A percentile compares a stretch with the other conserved stretches of the same genome.
These are phyloP conservation scores for Leccinum variicolor DNA, from an alignment of 768 basidiomycete genomes.

Conservation along the genomic window DNA sequence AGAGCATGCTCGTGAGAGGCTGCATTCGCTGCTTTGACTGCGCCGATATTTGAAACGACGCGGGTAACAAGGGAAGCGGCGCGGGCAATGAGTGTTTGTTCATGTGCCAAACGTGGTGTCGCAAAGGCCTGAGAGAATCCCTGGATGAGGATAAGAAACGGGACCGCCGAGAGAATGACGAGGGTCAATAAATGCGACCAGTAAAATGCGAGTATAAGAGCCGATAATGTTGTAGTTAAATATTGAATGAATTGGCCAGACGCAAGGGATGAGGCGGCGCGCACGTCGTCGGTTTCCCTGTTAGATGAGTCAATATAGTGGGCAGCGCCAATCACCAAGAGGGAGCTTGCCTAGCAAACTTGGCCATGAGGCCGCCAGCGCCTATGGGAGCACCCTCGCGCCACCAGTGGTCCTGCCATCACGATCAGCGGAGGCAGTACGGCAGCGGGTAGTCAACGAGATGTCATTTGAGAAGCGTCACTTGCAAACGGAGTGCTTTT, in stretches of 20 bases:
- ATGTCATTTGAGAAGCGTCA: no score
- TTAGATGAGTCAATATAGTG: constrained; percentile 7
- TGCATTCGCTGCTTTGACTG: constrained; percentile 93
- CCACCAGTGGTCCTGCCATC: no score
- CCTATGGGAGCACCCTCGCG: no score
- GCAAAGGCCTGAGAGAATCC: constrained; percentile 68
- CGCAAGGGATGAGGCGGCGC: constrained; percentile 77
- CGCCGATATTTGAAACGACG: constrained; percentile 70
- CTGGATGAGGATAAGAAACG: constrained; percentile 75
- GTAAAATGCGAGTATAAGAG: constrained; percentile 76
- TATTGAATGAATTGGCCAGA: constrained; percentile 79
- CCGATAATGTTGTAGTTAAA: constrained; percentile 72
- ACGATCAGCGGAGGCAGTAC: no score
- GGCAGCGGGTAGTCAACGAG: no score
- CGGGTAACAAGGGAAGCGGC: constrained; percentile 81
- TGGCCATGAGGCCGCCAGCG: constrained; percentile 90
- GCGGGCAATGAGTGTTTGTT: constrained; percentile 63
- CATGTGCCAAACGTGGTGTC: constrained; percentile 60
- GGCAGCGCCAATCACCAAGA: neutral
- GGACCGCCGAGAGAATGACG: constrained; percentile 89
- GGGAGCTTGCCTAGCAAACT: constrained; percentile 68
- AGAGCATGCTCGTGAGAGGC: constrained; percentile 50
- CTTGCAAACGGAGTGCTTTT: constrained; percentile 42
- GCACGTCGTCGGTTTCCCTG: constrained; percentile 94
- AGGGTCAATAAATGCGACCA: constrained; percentile 83